Base-by-base conservation (phyloP, 208 protist genomes). In the Crithidia acanthocephali region DNA sequence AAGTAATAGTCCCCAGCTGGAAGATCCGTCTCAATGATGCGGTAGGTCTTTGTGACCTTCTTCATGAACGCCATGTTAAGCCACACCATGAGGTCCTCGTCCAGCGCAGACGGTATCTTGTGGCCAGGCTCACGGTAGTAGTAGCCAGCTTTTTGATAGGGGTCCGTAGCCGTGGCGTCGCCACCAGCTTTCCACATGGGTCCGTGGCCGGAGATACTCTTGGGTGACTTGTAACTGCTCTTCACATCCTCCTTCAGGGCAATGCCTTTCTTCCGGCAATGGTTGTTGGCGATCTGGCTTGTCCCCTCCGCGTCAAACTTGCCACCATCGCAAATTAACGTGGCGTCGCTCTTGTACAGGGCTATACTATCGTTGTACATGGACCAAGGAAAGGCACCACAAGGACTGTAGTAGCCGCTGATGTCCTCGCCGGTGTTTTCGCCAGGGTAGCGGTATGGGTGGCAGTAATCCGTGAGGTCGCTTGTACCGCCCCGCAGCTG, bases 61-160 rank as follows among this genome's bases (percentile, higher is more conserved):
- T 98, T 90, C 18, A 99, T 85, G 18, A 88, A 97, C 2, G 98
- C 96, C 18, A 88, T 80, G 42, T 97, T 86, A 80, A 98, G 95
- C 98, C 99, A 99, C 32, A 99, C 97, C 52, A 99, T 98, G 48
- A 99, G 97, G 75, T 99, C 97, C 72, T 99, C 92, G 85, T 99
- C 96, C 27, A 73, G 84, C 8, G 69, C 65, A 0, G 72, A 63
- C 7, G 95, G 92, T 33, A 98, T 89, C 20, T 71, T 68, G 72
- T 98, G 95, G 0, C 91, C 89, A 30, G 86, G 70, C 59, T 98
- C 92, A 1, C 61, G 52, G 42, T 80, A 86, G 72, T 97, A 97
- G 69, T 90, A 97, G 27, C 93, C 93, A 2, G 76, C 76, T 35
- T 73, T 78, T 13, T 87, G 81, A 60, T 80, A 96, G 1, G 92